Conservation (phyloP, 148 eudicot genomes). For the Rheum nobile region DNA sequence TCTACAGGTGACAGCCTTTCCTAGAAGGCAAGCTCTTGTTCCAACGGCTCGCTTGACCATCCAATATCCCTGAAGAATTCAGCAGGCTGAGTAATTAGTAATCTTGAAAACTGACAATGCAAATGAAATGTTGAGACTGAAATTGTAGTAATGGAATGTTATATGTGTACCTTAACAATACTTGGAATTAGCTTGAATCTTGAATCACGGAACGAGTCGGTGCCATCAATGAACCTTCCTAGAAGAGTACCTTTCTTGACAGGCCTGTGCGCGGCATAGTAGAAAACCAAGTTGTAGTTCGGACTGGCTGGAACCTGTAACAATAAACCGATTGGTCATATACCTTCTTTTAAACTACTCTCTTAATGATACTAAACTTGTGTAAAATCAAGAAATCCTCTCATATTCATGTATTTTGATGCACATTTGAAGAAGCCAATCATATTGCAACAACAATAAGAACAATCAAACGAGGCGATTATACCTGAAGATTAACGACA, state of each 20-base stretch:
- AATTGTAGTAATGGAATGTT: background rate
- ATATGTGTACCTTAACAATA: slow-evolving; percentile 60
- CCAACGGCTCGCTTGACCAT: slow-evolving; percentile 99
- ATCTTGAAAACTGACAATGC: background rate
- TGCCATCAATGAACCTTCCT: slow-evolving; percentile 74
- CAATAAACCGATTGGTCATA: slow-evolving; percentile 19
- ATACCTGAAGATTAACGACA: slow-evolving; percentile 79
- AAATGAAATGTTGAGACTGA: background rate
- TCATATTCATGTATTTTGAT: too few relatives aligned
- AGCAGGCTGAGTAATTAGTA: background rate
- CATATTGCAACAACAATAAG: background rate
- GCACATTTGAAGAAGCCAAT: background rate
- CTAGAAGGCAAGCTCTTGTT: slow-evolving; percentile 84
- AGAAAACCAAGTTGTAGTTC: slow-evolving; percentile 88
- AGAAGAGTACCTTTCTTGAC: slow-evolving; percentile 60
- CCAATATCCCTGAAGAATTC: slow-evolving; percentile 79
- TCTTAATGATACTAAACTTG: too few relatives aligned
- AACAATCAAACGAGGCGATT: background rate
- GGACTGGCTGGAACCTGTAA: slow-evolving; percentile 91
- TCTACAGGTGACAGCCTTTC: slow-evolving; percentile 92
- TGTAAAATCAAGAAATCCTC: too few relatives aligned
- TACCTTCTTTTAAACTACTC: too few relatives aligned
- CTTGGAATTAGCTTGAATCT: slow-evolving; percentile 96
- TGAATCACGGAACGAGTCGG: slow-evolving; percentile 76
- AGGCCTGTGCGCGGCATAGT: slow-evolving; percentile 87